Conservation (phyloP, 2,329 filamentous ascomycete genomes). For the Talaromyces sp. region DNA sequence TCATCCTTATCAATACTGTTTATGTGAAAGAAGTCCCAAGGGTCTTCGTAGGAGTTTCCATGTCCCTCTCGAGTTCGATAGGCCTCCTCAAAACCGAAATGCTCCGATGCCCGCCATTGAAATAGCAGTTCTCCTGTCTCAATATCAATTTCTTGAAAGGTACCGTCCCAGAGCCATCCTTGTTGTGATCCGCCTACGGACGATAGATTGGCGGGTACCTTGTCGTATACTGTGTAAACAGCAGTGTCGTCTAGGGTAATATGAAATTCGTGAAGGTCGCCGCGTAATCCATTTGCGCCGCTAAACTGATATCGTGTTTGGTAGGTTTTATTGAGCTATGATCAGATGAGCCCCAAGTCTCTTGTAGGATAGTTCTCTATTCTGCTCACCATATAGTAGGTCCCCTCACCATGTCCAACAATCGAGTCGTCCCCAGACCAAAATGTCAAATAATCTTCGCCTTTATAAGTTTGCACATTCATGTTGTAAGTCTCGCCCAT, state of each 20-base stretch:
- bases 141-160: constrained; percentile 48
- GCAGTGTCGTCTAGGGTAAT: constrained; percentile 44
- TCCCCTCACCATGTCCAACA: constrained; percentile 8
- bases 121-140: constrained; percentile 44
- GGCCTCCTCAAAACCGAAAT: constrained; percentile 33
- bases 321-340: constrained; percentile 9
- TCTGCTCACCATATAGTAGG: constrained; percentile 10
- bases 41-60: constrained; percentile 19
- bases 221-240: constrained; percentile 42
- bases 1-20: constrained; percentile 54
- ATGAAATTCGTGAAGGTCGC: constrained; percentile 46
- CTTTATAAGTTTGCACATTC: constrained; percentile 14
- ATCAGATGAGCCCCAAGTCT: not conserved
- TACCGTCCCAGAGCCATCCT: constrained; percentile 41
- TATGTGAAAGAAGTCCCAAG: constrained; percentile 57
- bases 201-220: constrained; percentile 37
- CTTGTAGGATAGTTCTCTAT: not conserved
- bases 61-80: constrained; percentile 21
- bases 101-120: constrained; percentile 48
- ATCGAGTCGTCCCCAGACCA: constrained; percentile 10
- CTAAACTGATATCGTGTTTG: not conserved
- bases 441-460: constrained; percentile 3
- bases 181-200: constrained; percentile 32
- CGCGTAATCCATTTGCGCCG: constrained; percentile 11
- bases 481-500: constrained; percentile 1